Evolutionary conservation across 176 grass and related monocot species (phyloP).

Genomic region (Pharus latifolius): DNA sequence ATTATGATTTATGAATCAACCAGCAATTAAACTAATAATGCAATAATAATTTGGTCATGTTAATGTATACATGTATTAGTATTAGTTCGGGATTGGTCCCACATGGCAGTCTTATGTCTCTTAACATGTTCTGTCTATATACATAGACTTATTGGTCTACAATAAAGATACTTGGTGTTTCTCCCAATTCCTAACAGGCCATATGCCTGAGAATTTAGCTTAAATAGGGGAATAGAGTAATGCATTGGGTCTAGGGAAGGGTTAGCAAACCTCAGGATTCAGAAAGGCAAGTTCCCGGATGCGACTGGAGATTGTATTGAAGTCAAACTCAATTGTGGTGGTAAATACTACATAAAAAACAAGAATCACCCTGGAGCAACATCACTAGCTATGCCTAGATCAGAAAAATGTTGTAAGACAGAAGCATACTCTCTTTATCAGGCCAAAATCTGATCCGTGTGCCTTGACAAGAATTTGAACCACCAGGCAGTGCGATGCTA

Average conservation of each 20-base stretch:
- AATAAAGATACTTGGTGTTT: too few species aligned
- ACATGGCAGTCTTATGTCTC: too few species aligned
- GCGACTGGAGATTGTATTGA: slow-evolving; percentile 80
- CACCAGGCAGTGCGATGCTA: slow-evolving; percentile 33
- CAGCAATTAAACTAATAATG: slow-evolving; percentile 3
- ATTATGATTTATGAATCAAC: background rate
- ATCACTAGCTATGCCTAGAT: slow-evolving; percentile 5
- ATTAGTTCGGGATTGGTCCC: too few species aligned
- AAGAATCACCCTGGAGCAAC: background rate
- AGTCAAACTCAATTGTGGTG: slow-evolving; percentile 67
- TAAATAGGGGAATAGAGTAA: background rate
- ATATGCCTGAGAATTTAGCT: background rate
- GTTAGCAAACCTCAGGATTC: slow-evolving; percentile 70
- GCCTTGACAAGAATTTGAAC: slow-evolving; percentile 45
- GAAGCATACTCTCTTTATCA: slow-evolving; percentile 74
- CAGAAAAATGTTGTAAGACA: slow-evolving; percentile 4
- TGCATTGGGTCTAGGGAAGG: background rate
- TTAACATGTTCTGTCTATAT: too few species aligned
- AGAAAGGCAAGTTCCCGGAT: slow-evolving; percentile 96
- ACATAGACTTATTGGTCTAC: too few species aligned
- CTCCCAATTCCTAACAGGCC: too few species aligned
- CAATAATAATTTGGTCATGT: background rate
- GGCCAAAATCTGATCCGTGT: slow-evolving; percentile 89
- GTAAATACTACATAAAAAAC: slow-evolving; percentile 78
- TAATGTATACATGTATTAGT: too few species aligned